phyloP scores from a whole-genome alignment of 2,329 filamentous ascomycete genomes.

The Penicillium oxalicum region DNA sequence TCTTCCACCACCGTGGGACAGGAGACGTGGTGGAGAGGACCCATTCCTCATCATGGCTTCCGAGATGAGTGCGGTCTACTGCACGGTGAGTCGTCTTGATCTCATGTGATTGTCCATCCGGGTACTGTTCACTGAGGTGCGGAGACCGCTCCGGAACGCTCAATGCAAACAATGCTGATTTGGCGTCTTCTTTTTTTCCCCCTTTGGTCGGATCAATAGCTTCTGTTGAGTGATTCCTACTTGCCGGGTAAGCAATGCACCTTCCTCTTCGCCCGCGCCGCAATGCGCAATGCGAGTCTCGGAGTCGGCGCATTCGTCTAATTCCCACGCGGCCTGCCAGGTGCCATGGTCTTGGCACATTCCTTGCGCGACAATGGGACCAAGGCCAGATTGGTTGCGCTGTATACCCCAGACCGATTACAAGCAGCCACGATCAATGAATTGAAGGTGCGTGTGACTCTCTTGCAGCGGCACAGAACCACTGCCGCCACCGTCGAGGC shows the following conservation, averaged over 20 bases:
- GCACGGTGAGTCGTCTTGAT: conserved; percentile 48
- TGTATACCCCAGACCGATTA: conserved; percentile 76
- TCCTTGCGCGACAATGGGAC: conserved; percentile 88
- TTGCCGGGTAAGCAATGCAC: conserved; percentile 65
- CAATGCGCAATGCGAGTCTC: background rate
- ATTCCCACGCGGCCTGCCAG: conserved; percentile 43
- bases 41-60: conserved; percentile 33
- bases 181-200: background rate
- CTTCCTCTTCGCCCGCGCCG: background rate
- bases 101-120: background rate
- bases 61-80: conserved; percentile 55
- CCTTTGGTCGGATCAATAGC: conserved; percentile 46
- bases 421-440: conserved; percentile 68
- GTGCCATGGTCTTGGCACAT: conserved; percentile 87
- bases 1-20: background rate
- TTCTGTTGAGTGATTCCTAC: conserved; percentile 87
- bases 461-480: background rate
- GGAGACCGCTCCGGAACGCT: background rate
- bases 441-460: conserved; percentile 56
- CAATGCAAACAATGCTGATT: background rate
- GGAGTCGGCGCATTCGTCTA: conserved; percentile 6
- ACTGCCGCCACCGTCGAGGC: background rate
- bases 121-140: too few species aligned
- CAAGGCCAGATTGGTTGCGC: conserved; percentile 73
- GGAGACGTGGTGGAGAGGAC: too few species aligned